phyloP scores from a whole-genome alignment of 352 stramenopile genomes.

The Pythium sp. region DNA sequence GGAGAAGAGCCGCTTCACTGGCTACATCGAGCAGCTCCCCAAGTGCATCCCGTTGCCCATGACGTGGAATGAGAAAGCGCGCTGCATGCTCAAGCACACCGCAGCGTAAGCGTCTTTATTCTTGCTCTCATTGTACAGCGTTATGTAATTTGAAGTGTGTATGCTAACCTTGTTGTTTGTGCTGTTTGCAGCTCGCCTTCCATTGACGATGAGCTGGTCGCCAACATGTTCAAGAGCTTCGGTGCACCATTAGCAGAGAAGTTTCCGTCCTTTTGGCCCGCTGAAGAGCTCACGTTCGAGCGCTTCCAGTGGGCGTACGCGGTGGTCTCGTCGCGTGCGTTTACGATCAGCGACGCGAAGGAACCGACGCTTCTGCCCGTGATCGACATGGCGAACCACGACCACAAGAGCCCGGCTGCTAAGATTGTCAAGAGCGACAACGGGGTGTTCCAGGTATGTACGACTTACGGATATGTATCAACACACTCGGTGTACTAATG shows the following conservation, averaged over 20 bases:
- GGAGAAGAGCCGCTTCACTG: conserved; percentile 39
- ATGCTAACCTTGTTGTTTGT: no score
- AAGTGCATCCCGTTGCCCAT: conserved; percentile 45
- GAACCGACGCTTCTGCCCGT: conserved; percentile 67
- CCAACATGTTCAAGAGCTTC: conserved; percentile 43
- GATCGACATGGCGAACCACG: conserved; percentile 82
- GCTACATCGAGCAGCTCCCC: conserved; percentile 66
- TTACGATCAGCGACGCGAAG: conserved; percentile 27
- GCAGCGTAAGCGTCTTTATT: conserved; percentile 29
- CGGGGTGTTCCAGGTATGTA: conserved; percentile 43
- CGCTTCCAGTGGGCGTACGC: conserved; percentile 66
- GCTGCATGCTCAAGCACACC: conserved; percentile 41
- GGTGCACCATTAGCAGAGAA: conserved; percentile 28
- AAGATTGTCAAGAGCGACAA: conserved; percentile 45
- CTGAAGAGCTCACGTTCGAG: conserved; percentile 29
- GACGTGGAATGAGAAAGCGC: conserved; percentile 30
- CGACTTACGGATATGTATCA: neutral
- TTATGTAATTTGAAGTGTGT: no score
- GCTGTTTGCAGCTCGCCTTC: conserved; percentile 31
- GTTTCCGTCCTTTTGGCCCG: conserved; percentile 43
- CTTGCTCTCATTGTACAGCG: no score
- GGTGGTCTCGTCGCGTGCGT: conserved; percentile 67
- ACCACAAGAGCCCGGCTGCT: conserved; percentile 33
- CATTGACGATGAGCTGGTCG: conserved; percentile 55
- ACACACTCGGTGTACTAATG: neutral